Percentiles rank a stretch among this genome's conserved stretches.
Conservation (phyloP, 1,284 basidiomycete genomes). For the Ustilago lituana region DNA sequence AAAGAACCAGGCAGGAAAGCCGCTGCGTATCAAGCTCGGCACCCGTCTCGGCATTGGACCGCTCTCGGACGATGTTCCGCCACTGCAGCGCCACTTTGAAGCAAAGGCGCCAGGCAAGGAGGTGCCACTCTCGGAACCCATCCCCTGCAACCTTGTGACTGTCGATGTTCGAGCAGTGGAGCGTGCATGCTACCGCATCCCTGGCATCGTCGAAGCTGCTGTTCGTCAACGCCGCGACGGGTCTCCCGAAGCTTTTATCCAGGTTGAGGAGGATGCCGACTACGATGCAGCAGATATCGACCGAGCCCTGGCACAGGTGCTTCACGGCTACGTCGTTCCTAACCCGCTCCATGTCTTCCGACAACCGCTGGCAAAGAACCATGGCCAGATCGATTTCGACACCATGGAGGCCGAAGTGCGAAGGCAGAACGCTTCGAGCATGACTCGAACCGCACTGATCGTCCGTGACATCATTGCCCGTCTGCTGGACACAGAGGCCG, state of each 20-base stretch:
- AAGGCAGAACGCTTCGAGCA: conserved; percentile 64
- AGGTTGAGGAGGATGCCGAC: conserved; percentile 66
- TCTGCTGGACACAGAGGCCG: conserved; percentile 65
- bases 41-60: conserved; percentile 65
- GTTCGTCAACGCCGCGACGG: conserved; percentile 65
- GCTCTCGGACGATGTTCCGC: conserved; percentile 64
- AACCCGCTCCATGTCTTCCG: conserved; percentile 68
- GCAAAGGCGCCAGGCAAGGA: conserved; percentile 65
- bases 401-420: conserved; percentile 67
- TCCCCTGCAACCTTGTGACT: conserved; percentile 64
- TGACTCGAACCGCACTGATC: conserved; percentile 64
- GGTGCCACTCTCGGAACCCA: conserved; percentile 63
- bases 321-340: conserved; percentile 67
- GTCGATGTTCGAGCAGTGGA: conserved; percentile 66
- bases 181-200: conserved; percentile 67
- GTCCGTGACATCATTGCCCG: conserved; percentile 66
- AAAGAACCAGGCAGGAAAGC: conserved; percentile 67
- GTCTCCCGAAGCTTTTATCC: conserved; percentile 66
- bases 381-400: conserved; percentile 65
- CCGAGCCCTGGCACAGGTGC: conserved; percentile 64
- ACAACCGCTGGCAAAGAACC: conserved; percentile 63
- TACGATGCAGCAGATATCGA: conserved; percentile 67
- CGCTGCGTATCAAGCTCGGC: conserved; percentile 67
- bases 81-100: conserved; percentile 66
- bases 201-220: conserved; percentile 66